phyloP scores from a whole-genome alignment of 169 alveolate species.

The Toxoplasma gondii region DNA sequence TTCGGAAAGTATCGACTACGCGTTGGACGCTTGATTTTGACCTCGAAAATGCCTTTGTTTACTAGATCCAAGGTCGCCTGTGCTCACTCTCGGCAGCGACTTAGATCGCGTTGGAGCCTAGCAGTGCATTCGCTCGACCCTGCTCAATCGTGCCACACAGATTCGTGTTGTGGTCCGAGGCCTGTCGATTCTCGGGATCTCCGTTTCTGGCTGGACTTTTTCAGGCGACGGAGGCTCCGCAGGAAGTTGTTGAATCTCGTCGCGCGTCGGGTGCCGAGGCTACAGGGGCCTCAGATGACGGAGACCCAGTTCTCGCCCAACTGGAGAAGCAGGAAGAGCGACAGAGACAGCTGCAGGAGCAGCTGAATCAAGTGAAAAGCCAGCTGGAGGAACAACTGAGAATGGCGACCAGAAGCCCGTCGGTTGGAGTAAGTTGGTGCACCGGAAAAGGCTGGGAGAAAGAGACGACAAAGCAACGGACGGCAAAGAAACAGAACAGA shows the following conservation, averaged over 20 bases:
- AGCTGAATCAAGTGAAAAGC: constrained; percentile 9
- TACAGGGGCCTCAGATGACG: neutral
- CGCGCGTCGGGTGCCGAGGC: neutral
- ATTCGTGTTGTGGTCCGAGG: too few relatives aligned
- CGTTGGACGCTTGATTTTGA: too few relatives aligned
- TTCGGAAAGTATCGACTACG: too few relatives aligned
- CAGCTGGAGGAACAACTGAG: constrained; percentile 27
- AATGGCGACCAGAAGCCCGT: neutral
- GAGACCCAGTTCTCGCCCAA: neutral
- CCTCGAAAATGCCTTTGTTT: too few relatives aligned
- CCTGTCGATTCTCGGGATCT: too few relatives aligned
- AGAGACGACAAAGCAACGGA: neutral
- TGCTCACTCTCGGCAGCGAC: too few relatives aligned
- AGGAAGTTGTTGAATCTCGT: neutral
- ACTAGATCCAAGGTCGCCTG: too few relatives aligned
- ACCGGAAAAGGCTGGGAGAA: neutral
- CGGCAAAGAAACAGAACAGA: neutral
- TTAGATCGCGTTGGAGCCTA: too few relatives aligned
- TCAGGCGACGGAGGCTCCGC: neutral
- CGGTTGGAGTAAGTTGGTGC: neutral
- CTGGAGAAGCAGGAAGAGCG: constrained; percentile 28
- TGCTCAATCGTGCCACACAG: too few relatives aligned
- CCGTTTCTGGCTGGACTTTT: neutral
- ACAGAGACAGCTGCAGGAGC: constrained; percentile 33
- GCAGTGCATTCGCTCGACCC: too few relatives aligned